Conservation (phyloP, 2,329 filamentous ascomycete species). For the Shiraia sp. region DNA sequence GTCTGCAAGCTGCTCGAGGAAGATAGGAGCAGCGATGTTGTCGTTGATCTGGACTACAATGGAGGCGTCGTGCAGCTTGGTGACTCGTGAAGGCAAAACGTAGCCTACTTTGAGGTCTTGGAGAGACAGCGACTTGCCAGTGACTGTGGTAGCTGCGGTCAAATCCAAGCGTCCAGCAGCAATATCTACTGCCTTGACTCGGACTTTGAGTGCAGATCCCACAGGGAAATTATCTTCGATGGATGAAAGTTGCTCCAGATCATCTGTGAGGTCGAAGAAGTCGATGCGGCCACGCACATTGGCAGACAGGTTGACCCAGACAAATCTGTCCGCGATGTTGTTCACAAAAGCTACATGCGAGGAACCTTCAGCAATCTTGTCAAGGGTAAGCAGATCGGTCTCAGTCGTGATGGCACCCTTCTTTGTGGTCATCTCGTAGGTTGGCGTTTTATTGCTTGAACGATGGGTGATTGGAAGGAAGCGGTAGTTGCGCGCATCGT, state of each 20-base stretch:
- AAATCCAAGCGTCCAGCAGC: constrained; percentile 79
- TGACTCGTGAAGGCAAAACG: constrained; percentile 81
- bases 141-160: constrained; percentile 68
- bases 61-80: constrained; percentile 81
- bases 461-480: constrained; percentile 92
- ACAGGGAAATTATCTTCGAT: constrained; percentile 81
- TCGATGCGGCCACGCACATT: constrained; percentile 83
- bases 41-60: constrained; percentile 86
- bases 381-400: constrained; percentile 68
- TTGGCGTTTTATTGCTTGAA: constrained; percentile 68
- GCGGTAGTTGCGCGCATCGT: constrained; percentile 86
- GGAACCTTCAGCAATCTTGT: constrained; percentile 72
- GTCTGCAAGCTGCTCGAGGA: constrained; percentile 82
- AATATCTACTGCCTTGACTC: constrained; percentile 74
- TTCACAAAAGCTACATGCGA: constrained; percentile 85
- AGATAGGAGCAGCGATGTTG: constrained; percentile 74
- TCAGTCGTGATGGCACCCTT: constrained; percentile 59
- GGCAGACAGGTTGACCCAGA: constrained; percentile 91
- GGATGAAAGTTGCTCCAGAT: constrained; percentile 77
- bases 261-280: constrained; percentile 83
- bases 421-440: constrained; percentile 87
- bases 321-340: constrained; percentile 75
- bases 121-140: constrained; percentile 65
- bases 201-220: constrained; percentile 83
- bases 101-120: constrained; percentile 75